Evolutionary conservation across 129 eudicot species (phyloP).

Genomic region (Pittosporum tobira): DNA sequence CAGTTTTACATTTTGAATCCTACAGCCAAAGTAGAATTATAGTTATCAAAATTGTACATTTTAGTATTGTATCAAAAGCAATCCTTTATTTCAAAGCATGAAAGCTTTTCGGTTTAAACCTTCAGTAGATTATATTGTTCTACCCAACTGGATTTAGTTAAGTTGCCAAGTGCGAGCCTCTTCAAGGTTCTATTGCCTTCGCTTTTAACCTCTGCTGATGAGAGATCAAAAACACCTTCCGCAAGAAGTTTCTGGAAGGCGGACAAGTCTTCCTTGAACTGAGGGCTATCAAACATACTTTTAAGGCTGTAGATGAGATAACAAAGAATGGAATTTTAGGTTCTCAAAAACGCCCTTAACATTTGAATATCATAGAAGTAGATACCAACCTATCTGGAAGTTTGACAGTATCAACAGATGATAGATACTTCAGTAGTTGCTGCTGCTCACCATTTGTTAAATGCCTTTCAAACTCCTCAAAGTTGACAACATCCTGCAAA

Average conservation of each 20-base stretch:
- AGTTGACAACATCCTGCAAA: conserved; percentile 62
- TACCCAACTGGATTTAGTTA: conserved; percentile 69
- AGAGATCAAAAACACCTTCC: conserved; percentile 73
- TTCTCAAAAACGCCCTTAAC: background rate
- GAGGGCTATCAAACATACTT: conserved; percentile 66
- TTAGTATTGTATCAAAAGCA: too few species aligned
- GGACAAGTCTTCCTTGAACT: conserved; percentile 60
- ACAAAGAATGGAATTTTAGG: conserved; percentile 8
- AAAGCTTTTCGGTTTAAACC: conserved; percentile 30
- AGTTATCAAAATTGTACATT: background rate
- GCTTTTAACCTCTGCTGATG: conserved; percentile 33
- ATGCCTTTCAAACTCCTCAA: conserved; percentile 41
- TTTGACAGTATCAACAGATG: conserved; percentile 32
- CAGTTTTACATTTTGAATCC: conserved; percentile 34
- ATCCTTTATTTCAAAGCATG: background rate
- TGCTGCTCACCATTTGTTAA: conserved; percentile 55
- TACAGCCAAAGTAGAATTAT: conserved; percentile 9
- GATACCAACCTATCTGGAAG: conserved; percentile 35
- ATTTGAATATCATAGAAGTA: background rate
- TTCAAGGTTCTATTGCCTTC: conserved; percentile 58
- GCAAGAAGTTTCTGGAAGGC: conserved; percentile 81
- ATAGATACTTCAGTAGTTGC: conserved; percentile 45
- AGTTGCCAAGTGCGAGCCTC: conserved; percentile 52
- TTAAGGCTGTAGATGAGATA: conserved; percentile 39
- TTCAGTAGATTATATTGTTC: conserved; percentile 57